phyloP scores from a whole-genome alignment of 1,139 yeast species.

The Cylindricascospora bacillispora region DNA sequence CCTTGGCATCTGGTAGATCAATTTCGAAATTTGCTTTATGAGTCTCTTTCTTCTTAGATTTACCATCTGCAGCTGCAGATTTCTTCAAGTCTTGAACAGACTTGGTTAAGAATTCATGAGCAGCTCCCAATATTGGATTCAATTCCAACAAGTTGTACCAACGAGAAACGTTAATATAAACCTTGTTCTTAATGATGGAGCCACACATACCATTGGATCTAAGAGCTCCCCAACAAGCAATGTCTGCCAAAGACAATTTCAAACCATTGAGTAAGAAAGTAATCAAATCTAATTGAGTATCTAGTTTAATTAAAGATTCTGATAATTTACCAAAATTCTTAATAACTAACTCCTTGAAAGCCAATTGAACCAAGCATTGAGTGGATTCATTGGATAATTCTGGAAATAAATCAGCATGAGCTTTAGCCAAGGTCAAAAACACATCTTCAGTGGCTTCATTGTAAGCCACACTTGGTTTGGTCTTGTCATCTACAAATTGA shows the following conservation, averaged over 20 bases:
- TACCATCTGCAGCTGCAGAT: slow-evolving; percentile 39
- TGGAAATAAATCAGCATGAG: slow-evolving; percentile 29
- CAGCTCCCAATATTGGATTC: slow-evolving; percentile 53
- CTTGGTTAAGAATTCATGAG: slow-evolving; percentile 55
- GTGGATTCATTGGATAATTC: slow-evolving; percentile 34
- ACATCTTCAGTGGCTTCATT: slow-evolving; percentile 27
- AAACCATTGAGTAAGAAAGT: slow-evolving; percentile 58
- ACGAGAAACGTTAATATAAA: slow-evolving; percentile 76
- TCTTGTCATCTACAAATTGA: slow-evolving; percentile 56
- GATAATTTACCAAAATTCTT: slow-evolving; percentile 84
- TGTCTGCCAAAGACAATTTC: slow-evolving; percentile 59
- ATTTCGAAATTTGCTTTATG: slow-evolving; percentile 91
- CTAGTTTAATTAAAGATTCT: slow-evolving; percentile 65
- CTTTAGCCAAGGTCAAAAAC: slow-evolving; percentile 42
- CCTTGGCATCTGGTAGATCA: slow-evolving; percentile 77
- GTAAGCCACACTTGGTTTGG: slow-evolving; percentile 28
- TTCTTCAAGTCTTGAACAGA: slow-evolving; percentile 66
- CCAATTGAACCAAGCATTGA: slow-evolving; percentile 2
- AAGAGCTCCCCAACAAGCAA: slow-evolving; percentile 86
- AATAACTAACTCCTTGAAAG: slow-evolving; percentile 40
- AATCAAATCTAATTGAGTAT: slow-evolving; percentile 73
- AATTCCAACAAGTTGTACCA: slow-evolving; percentile 78
- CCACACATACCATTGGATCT: slow-evolving; percentile 91
- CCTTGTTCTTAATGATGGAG: slow-evolving; percentile 73
- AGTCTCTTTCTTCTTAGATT: slow-evolving; percentile 56